Evolutionary conservation across 306 rosid genomes (phyloP).

Genomic region (Medicago truncatula): MtrunA17r5.0-ANR NC_053044.1:46530501-46531000

Average conservation of each 20-base stretch:
- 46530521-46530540: too few relatives aligned
- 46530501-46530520: too few relatives aligned
- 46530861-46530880: too few relatives aligned
- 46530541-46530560: too few relatives aligned
- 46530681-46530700: background rate
- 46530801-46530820: background rate
- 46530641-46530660: too few relatives aligned
- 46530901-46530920: background rate
- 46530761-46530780: background rate
- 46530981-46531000: background rate
- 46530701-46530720: too few relatives aligned
- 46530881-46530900: background rate
- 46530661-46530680: background rate
- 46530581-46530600: too few relatives aligned
- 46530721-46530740: too few relatives aligned
- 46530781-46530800: background rate
- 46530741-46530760: background rate
- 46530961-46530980: background rate
- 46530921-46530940: too few relatives aligned
- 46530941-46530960: background rate
- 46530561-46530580: too few relatives aligned
- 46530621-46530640: background rate
- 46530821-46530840: background rate
- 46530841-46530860: background rate
- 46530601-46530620: too few relatives aligned